phyloP scores from a whole-genome alignment of 352 stramenopile genomes.

The Pythium guiyangense region DNA sequence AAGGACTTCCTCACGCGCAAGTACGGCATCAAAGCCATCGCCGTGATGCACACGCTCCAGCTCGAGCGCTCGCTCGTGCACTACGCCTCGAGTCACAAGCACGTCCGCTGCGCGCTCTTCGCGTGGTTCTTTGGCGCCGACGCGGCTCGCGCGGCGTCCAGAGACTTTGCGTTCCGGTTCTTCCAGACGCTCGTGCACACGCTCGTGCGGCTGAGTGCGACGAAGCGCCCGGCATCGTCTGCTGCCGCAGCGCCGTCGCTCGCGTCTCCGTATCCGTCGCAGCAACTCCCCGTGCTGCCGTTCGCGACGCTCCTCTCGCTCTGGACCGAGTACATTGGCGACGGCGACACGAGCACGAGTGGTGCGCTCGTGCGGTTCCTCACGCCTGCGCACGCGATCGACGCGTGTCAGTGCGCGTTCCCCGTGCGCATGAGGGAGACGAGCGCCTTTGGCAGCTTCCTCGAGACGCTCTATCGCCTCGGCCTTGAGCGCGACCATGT shows the following conservation, averaged over 20 bases:
- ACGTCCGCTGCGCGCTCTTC: conserved; percentile 59
- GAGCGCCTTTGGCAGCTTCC: conserved; percentile 23
- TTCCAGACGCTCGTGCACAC: conserved; percentile 50
- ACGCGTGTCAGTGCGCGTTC: conserved; percentile 37
- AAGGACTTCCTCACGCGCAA: conserved; percentile 63
- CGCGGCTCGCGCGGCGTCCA: conserved; percentile 29
- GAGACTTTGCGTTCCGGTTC: conserved; percentile 56
- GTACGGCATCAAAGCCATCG: conserved; percentile 75
- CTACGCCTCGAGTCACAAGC: conserved; percentile 36
- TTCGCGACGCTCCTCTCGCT: conserved; percentile 39
- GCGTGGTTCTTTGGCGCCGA: conserved; percentile 63
- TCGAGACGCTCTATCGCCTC: conserved; percentile 34
- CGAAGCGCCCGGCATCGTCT: conserved; percentile 11
- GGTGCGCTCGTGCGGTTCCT: conserved; percentile 15
- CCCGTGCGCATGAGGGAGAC: conserved; percentile 35
- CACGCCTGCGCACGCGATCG: conserved; percentile 25
- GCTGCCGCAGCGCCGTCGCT: too few relatives aligned
- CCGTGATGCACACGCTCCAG: conserved; percentile 60
- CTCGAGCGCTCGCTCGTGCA: conserved; percentile 64
- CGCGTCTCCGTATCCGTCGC: too few relatives aligned
- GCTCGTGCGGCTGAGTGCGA: conserved; percentile 25
- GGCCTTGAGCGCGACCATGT: conserved; percentile 35
- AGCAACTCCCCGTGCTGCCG: conserved; percentile 25
- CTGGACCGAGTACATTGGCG: conserved; percentile 67
- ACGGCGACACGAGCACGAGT: conserved; percentile 35